A percentile compares a stretch with the other conserved stretches of the same genome.
Conservation (phyloP, 345 rosid genomes). For the Sisymbrium altissimum region DNA sequence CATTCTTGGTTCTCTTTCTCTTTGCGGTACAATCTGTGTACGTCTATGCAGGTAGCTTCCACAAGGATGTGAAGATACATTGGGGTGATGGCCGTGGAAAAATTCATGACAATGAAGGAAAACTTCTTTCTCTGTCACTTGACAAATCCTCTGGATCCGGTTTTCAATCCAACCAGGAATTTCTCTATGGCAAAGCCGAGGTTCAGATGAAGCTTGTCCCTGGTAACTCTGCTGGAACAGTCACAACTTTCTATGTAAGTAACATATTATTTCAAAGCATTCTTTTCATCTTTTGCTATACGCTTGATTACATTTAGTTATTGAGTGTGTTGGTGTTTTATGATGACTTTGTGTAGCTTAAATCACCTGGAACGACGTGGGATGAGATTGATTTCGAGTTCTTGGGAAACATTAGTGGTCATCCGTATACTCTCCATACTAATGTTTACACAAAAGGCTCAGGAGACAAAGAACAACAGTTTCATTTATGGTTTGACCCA, state of each 20-base stretch:
- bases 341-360: slow-evolving; percentile 25
- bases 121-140: slow-evolving; percentile 55
- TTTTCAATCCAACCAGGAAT: slow-evolving; percentile 52
- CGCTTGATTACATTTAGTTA: not conserved
- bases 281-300: not conserved
- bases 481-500: slow-evolving; percentile 37
- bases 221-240: slow-evolving; percentile 61
- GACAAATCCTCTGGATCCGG: slow-evolving; percentile 63
- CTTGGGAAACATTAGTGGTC: slow-evolving; percentile 48
- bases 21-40: not conserved
- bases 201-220: slow-evolving; percentile 60
- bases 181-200: slow-evolving; percentile 45
- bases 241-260: slow-evolving; percentile 52
- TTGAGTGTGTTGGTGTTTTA: not conserved
- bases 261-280: not conserved
- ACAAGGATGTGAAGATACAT: slow-evolving; percentile 42
- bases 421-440: slow-evolving; percentile 36
- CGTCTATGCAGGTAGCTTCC: slow-evolving; percentile 41
- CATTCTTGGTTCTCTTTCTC: slow-evolving; percentile 20
- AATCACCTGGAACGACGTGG: slow-evolving; percentile 31
- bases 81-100: slow-evolving; percentile 69
- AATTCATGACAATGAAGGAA: slow-evolving; percentile 45
- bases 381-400: slow-evolving; percentile 40
- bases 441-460: slow-evolving; percentile 36
- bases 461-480: slow-evolving; percentile 39